Base-by-base conservation (phyloP, 108 stramenopile species). In the Skeletonema costatum region DNA sequence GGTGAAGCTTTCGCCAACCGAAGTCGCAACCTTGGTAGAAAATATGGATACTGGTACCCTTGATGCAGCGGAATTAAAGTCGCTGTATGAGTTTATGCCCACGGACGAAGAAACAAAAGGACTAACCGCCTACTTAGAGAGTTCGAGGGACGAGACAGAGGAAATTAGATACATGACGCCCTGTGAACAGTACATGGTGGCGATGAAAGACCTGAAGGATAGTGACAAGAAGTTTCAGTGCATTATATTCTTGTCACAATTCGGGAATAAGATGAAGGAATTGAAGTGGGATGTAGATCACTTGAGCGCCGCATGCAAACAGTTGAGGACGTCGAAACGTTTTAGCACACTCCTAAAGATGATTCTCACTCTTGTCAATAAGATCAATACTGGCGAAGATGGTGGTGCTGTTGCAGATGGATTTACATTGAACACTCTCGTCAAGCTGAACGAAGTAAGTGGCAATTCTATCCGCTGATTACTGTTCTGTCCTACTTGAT, bases 341-440 rank as follows among this genome's bases (percentile, higher is more conserved):
- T 85, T 97, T 29, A 64, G 83, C 56, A 86, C 85, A 51, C 76
- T 97, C 32, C 85, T 97, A 77, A 89, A 88, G 25, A 86, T 92
- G 32, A 91, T 94, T 71, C 76, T 97, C 16, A 87, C 85, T 5
- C 79, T 97, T 44, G 96, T 91, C 3, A 97, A 97, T 86, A 83
- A 91, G 42, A 90, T 97, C 74, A 97, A 94, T 69, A 91, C 89
- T 13, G 93, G 93, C 19, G 86, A 86, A 3, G 88, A 88, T 41
- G 88, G 87, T 19, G 89, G 88, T 29, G 71, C 60, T 1, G 63
- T 80, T 64, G 92, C 93, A 19, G 74, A 74, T 56, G 97, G 95
- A n/a, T 97, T 97, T 89, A 92, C 89, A 14, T 77, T 98, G 44
- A 96, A 97, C 64, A 88, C 95, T 2, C 88, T 98, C 41, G 73